Base-by-base conservation (phyloP, 441 rosid species). In the Pelargonium citronellum region DNA sequence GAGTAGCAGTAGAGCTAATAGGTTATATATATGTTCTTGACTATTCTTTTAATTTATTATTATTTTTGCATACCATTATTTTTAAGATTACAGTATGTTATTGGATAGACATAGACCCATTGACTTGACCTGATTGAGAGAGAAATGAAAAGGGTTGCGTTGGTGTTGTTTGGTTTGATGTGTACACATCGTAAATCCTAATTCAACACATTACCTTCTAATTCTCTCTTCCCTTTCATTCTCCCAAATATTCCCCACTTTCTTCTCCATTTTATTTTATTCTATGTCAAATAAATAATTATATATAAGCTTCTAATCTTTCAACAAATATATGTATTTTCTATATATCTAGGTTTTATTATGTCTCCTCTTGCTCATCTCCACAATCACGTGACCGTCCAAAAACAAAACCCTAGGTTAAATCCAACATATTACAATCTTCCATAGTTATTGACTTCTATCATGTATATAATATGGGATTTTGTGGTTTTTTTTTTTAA, bases 191-290 rank as follows among this genome's bases (percentile, higher is more conserved):
- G 78, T 75, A 78, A 81, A 73, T 79, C 79, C 83, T 79, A 76
- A 77, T 74, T 78, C 74, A 71, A 66, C 63, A 69, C 63, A 69
- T 77, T 74, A 82, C 74, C 85, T 80, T 83, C 87, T 85, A 84
- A 85, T 46, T 46, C 53, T 46, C 53, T 46, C 13, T 87, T 84
- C 87, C 77, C 80, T 83, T 76, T 78, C 81, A 80, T 80, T 74
- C 86, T 82, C 92, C 87, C 85, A 86, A 84, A 85, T 86, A 87
- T 83, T 87, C 88, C 81, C 74, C 75, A 69, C 74, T 77, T 74
- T 72, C 73, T 74, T 79, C 77, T 76, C 67, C 73, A 69, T 1
- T 46, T 46, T 46, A 46, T 46, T 2, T 41, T 41, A 41, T 41
- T 41, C 46, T 4, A 41, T 41, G 46, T 9, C 8, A 41, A 41